Base-by-base conservation (phyloP, 2,329 filamentous ascomycete genomes). In the Plenodomus lindquistii region DNA sequence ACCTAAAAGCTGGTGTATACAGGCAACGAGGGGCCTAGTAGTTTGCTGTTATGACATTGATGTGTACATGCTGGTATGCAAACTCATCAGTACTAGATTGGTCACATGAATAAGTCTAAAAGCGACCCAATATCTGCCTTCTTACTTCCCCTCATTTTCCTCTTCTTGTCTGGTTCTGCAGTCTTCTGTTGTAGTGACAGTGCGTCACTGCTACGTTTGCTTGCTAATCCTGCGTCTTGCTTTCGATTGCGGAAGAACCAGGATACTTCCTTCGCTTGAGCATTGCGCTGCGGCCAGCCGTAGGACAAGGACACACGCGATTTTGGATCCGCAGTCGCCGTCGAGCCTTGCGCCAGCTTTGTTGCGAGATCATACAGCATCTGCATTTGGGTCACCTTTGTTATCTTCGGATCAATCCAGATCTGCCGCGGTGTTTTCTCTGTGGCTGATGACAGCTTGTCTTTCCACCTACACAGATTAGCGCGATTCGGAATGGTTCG, bases 91-190 rank as follows among this genome's bases (percentile, higher is more conserved):
- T n/a, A n/a, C n/a, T n/a, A n/a, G n/a, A n/a, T n/a, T n/a, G n/a
- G 6, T 57, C 35, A 57, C 17, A 19, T 49, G 42, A 65, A 65
- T 10, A 40, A 47, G 39, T 48, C 60, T 16, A 67, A 38, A n/a
- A 67, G 38, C 2, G 59, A 59, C 5, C 50, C 54, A 29, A 66
- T 49, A 27, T 63, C 62, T 19, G 50, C 40, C n/a, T 55, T 46
- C 42, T 61, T 66, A 17, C 42, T 48, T 15, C 35, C 29, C 5
- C 59, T 54, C n/a, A 65, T 29, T 41, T 55, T 66, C 18, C 54
- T 57, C 44, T 52, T 65, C 50, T 65, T 63, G 27, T 24, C 51
- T 22, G 42, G n/a, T 3, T 15, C 18, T 10, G 35, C 24, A 21
- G 8, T 31, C 19, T 16, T 22, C 38, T 44, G 34, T 29, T 41